Conservation (phyloP, 495 filamentous ascomycete genomes). For the Barbatosphaeria neglecta region DNA sequence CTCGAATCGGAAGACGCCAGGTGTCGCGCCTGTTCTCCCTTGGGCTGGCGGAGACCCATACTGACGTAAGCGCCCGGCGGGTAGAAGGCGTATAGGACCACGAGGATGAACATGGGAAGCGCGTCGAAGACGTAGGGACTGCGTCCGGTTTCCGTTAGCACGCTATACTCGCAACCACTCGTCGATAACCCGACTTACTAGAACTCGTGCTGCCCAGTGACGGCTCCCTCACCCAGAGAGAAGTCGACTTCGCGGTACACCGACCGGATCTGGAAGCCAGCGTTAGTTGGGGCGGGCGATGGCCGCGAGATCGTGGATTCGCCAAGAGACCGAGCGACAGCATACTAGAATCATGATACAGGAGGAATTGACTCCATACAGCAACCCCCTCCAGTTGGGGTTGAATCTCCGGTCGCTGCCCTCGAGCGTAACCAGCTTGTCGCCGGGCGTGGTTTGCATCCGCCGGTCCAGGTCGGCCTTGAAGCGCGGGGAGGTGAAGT, state of each 20-base stretch:
- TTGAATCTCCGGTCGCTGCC: slow-evolving; percentile 19
- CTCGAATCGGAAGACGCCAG: background rate
- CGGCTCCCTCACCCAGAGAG: slow-evolving; percentile 11
- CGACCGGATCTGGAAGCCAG: slow-evolving; percentile 21
- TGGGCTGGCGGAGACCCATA: slow-evolving; percentile 25
- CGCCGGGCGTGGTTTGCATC: slow-evolving; percentile 10
- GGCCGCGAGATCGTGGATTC: too few relatives aligned
- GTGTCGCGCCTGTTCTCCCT: slow-evolving; percentile 5
- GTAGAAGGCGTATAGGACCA: slow-evolving; percentile 15
- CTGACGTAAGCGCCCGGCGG: slow-evolving; percentile 35
- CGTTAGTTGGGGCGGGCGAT: background rate
- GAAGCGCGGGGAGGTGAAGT: slow-evolving; percentile 30
- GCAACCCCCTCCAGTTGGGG: slow-evolving; percentile 20
- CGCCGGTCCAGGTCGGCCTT: slow-evolving; percentile 14
- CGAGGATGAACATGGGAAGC: slow-evolving; percentile 20
- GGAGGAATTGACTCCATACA: slow-evolving; percentile 19
- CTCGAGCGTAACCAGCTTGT: slow-evolving; percentile 20
- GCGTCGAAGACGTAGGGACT: slow-evolving; percentile 24
- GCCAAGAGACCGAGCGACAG: background rate
- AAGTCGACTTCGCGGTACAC: slow-evolving; percentile 29
- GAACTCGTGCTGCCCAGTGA: slow-evolving; percentile 16
- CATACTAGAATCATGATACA: slow-evolving; percentile 24
- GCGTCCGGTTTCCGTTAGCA: slow-evolving; percentile 2
- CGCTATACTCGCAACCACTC: background rate
- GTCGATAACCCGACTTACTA: slow-evolving; percentile 9